Conservation (phyloP, 768 basidiomycete species). For the Russula compacta region DNA sequence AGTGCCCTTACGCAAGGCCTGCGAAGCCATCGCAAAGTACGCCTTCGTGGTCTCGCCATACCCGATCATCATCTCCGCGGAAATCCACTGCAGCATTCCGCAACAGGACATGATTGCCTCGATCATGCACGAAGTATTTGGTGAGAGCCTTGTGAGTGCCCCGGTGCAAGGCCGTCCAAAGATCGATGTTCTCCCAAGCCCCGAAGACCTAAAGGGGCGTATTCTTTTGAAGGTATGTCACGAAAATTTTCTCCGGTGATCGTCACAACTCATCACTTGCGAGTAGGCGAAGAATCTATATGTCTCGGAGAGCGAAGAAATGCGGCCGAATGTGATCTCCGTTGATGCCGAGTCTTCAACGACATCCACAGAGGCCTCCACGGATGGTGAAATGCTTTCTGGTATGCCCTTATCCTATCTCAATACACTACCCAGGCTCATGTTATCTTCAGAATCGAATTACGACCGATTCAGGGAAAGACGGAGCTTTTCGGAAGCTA, state of each 20-base stretch:
- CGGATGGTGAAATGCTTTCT: conserved; percentile 23
- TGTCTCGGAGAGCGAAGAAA: conserved; percentile 33
- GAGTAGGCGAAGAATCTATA: conserved; percentile 70
- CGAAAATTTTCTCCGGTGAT: not conserved
- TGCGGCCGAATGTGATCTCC: conserved; percentile 27
- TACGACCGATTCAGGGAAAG: conserved; percentile 21
- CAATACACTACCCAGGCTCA: not conserved
- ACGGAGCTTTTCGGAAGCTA: conserved; percentile 26
- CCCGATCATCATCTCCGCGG: conserved; percentile 88
- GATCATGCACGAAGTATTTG: conserved; percentile 63
- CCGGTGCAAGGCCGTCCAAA: conserved; percentile 40
- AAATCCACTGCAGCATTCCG: conserved; percentile 71
- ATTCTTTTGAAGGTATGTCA: conserved; percentile 71
- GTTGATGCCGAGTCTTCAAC: conserved; percentile 37
- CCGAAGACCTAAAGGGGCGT: conserved; percentile 66
- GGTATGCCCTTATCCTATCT: conserved; percentile 3
- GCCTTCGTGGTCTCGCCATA: conserved; percentile 87
- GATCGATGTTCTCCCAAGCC: conserved; percentile 66
- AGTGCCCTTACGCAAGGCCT: conserved; percentile 71
- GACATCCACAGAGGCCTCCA: conserved; percentile 30
- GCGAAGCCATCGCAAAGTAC: conserved; percentile 78
- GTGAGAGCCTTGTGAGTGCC: conserved; percentile 40
- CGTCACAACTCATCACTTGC: not conserved
- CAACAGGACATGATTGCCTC: conserved; percentile 75
- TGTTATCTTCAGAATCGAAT: conserved; percentile 14